Evolutionary conservation across 345 rosid species (phyloP).

Genomic region (Brassica rapa): DNA sequence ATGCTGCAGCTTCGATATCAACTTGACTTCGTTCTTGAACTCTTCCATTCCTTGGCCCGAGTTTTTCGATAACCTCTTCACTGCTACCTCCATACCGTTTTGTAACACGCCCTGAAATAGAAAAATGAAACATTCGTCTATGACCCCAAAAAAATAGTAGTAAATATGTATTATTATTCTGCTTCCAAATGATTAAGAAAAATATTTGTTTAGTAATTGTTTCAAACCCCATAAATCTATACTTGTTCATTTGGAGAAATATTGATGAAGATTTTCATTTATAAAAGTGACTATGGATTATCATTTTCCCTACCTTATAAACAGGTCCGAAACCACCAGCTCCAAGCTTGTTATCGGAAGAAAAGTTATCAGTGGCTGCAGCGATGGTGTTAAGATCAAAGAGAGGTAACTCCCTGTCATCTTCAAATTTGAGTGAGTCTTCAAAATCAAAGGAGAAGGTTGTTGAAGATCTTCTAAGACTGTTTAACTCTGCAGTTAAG

Average conservation of each 20-base stretch:
- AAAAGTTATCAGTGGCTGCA: slow-evolving; percentile 60
- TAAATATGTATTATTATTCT: too few relatives aligned
- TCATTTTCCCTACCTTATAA: slow-evolving; percentile 52
- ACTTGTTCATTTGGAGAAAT: too few relatives aligned
- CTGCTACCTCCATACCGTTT: slow-evolving; percentile 32
- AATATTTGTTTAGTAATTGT: too few relatives aligned
- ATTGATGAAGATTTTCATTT: background rate
- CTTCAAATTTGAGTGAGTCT: slow-evolving; percentile 36
- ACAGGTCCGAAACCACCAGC: slow-evolving; percentile 76
- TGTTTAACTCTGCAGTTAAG: slow-evolving; percentile 29
- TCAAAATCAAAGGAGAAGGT: slow-evolving; percentile 24
- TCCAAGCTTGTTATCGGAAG: slow-evolving; percentile 58
- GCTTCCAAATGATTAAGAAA: too few relatives aligned
- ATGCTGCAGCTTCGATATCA: slow-evolving; percentile 36
- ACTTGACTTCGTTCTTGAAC: slow-evolving; percentile 36
- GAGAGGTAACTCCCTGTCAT: slow-evolving; percentile 50
- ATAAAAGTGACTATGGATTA: background rate
- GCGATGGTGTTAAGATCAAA: slow-evolving; percentile 47
- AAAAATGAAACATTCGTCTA: too few relatives aligned
- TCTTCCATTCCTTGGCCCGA: slow-evolving; percentile 36
- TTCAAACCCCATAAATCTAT: too few relatives aligned
- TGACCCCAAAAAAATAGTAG: too few relatives aligned
- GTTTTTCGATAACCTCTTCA: slow-evolving; percentile 31
- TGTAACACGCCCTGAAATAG: slow-evolving; percentile 27
- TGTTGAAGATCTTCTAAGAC: background rate